phyloP scores from a whole-genome alignment of 768 basidiomycete genomes.

The Neoboletus subvelutipes region DNA sequence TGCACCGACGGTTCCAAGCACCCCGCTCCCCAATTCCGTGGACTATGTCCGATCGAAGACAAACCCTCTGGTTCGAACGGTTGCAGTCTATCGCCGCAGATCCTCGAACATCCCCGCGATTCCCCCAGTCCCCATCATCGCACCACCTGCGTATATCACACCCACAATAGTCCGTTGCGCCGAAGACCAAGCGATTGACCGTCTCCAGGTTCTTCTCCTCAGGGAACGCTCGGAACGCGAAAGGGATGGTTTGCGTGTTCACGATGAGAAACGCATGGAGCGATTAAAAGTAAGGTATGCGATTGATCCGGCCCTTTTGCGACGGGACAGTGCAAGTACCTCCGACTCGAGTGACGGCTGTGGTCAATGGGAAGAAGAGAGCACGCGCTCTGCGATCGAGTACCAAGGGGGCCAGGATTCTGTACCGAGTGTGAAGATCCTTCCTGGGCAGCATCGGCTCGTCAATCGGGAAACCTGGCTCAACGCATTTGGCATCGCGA shows the following conservation, averaged over 20 bases:
- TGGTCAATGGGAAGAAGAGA: slow-evolving; percentile 20
- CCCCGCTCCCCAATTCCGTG: slow-evolving; percentile 25
- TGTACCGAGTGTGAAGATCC: neutral
- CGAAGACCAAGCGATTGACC: slow-evolving; percentile 45
- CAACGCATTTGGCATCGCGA: slow-evolving; percentile 32
- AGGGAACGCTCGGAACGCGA: slow-evolving; percentile 40
- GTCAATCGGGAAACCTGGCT: slow-evolving; percentile 14
- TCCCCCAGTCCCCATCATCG: slow-evolving; percentile 49
- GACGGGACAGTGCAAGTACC: slow-evolving; percentile 8
- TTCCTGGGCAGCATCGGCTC: neutral
- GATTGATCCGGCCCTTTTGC: neutral
- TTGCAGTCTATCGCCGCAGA: slow-evolving; percentile 3
- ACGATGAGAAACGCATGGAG: slow-evolving; percentile 10
- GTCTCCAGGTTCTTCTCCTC: slow-evolving; percentile 41
- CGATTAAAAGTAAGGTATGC: neutral
- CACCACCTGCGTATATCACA: slow-evolving; percentile 43
- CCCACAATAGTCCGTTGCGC: slow-evolving; percentile 25
- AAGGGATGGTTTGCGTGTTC: slow-evolving; percentile 32
- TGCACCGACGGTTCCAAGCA: slow-evolving; percentile 25
- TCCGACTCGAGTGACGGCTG: slow-evolving; percentile 13
- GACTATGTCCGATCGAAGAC: slow-evolving; percentile 23
- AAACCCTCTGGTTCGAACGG: slow-evolving; percentile 26
- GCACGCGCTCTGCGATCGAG: slow-evolving; percentile 11
- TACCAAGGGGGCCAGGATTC: slow-evolving; percentile 21
- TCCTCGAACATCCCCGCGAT: slow-evolving; percentile 5